Evolutionary conservation across 2,329 filamentous ascomycete species (phyloP), one percentile per base, ranked within the genome.

Genomic region (Hypocrella siamensis): DNA sequence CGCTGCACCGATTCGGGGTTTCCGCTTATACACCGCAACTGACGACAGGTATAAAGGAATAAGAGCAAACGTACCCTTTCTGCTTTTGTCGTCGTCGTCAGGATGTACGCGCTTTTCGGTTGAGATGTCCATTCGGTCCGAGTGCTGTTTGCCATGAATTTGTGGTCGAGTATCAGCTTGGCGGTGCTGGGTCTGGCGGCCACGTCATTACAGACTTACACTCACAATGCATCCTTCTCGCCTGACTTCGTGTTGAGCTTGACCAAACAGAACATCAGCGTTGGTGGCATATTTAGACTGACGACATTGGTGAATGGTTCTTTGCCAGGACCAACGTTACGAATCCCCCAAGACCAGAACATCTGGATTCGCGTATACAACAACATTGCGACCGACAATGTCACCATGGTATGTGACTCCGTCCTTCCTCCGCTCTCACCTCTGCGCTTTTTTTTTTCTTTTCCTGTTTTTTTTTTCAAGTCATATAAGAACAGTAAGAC

Each of bases 351-450:
- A n/a, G 60, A 59, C 10, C 46, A 52, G 28, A 56, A 54, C 2
- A 61, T 53, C 18, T 73, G 69, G 68, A 60, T 74, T 31, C 54
- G 69, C 7, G 70, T 75, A 1, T 71, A 70, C 48, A 74, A 75
- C 43, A 58, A 69, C 36, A 65, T 73, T 49, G 37, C 48, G 1
- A 46, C 61, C 11, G 46, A 57, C 17, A 73, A 75, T 38, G 48
- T 65, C n/a, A 74, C 68, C n/a, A 67, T 74, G 46, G 65, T 68
- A 49, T 39, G 49, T 43, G 15, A 36, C 2, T 6, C 16, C 24
- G 11, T 15, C 6, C 15, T 6, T 6, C 22, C 14, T 12, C 24
- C 14, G 12, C 30, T 24, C 19, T 15, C 10, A 27, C 10, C 25
- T 27, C 10, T 22, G 21, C 21, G 21, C 12, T 22, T 22, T 7